phyloP scores from a whole-genome alignment of 164 flowering plant species.

The Warburgia ugandensis region DNA sequence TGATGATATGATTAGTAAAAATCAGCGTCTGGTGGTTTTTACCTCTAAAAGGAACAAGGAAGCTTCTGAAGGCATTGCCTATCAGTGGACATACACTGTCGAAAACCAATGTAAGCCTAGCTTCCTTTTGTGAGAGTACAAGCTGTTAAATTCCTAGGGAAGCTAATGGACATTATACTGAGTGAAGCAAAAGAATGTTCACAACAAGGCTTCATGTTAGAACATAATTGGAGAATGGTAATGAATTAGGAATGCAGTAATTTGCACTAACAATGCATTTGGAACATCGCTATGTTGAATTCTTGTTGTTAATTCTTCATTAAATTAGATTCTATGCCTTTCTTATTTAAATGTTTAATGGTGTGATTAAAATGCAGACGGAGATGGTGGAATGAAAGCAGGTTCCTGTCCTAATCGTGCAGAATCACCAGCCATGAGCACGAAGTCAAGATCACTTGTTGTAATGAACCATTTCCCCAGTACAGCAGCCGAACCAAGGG shows the following conservation, averaged over 20 bases:
- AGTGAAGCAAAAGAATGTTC: too few species aligned
- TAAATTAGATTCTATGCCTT: too few species aligned
- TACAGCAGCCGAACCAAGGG: constrained; percentile 27
- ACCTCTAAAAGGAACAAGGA: constrained; percentile 76
- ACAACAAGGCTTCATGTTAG: too few species aligned
- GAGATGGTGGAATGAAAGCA: constrained; percentile 60
- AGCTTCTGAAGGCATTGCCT: constrained; percentile 89
- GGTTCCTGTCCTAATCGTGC: constrained; percentile 81
- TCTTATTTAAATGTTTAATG: too few species aligned
- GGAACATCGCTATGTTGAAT: too few species aligned
- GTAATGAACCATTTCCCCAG: constrained; percentile 59
- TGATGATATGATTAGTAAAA: constrained; percentile 60
- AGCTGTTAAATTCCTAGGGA: too few species aligned
- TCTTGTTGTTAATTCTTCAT: too few species aligned
- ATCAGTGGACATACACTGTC: constrained; percentile 76
- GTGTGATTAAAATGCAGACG: constrained; percentile 50
- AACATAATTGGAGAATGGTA: too few species aligned
- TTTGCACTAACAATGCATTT: too few species aligned
- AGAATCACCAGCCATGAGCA: constrained; percentile 69
- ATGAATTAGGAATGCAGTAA: too few species aligned
- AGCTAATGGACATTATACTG: too few species aligned
- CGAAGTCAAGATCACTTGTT: constrained; percentile 52
- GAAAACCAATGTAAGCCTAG: constrained; percentile 84
- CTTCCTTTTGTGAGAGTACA: background rate
- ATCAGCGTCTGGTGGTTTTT: constrained; percentile 83